Base-by-base conservation (phyloP, 2,329 filamentous ascomycete species). In the Talaromyces marneffei region DNA sequence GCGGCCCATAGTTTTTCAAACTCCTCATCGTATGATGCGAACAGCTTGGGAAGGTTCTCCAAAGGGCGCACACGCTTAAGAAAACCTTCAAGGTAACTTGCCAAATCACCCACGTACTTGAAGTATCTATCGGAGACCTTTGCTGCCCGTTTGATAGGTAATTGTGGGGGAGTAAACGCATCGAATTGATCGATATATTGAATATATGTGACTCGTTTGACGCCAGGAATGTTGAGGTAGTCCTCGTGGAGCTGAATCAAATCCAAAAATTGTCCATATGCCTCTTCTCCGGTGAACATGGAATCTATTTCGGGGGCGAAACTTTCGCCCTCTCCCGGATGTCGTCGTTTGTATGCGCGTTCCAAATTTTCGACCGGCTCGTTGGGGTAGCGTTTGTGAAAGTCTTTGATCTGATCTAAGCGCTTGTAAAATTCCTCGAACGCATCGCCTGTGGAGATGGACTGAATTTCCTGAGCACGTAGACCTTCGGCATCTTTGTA, bases 281-380 rank as follows among this genome's bases (percentile, higher is more conserved):
- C 89, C 75, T 99, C 94, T 76, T 99, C 95, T 64, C 94, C 94
- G 0, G 92, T 96, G 75, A 99, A 99, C 80, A 97, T 89, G 62
- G 86, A 86, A 71, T 97, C 93, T 53, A 97, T 87, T 57, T 92
- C 85, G 46, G 85, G 85, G 3, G 83, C 81, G 60, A 84, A 75
- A 1, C 82, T 79, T 52, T 88, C 85, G 55, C 86, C 84, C 65
- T 88, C 87, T 46, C 86, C 86, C 12, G 82, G 83, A 44, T 82
- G 79, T 62, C 83, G 85, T 71, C 86, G 83, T 74, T 92, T 91
- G 80, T 99, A 99, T 37, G 92, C 90, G 67, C 88, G 86, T 78
- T 99, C 95, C 14, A 96, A 86, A 69, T 97, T 97, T 75, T 99
- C 94, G 53, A 96, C 90, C 31, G 90, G 91, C 73, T 97, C 91